phyloP scores from a whole-genome alignment of 371 early-diverging fungal species.

The Actinomortierella wolfii region DNA sequence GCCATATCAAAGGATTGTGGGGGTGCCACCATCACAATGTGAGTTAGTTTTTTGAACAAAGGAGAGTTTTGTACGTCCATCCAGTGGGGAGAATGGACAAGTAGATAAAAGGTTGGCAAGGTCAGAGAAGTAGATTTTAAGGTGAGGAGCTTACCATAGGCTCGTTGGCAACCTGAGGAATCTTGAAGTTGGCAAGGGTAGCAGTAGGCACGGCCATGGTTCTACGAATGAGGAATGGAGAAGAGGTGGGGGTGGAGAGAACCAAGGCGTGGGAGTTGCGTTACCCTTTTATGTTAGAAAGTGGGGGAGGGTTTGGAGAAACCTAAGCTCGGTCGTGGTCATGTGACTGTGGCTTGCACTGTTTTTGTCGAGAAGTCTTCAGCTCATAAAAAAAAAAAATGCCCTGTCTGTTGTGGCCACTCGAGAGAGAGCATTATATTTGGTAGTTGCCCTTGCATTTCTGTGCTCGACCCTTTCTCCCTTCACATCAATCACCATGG shows the following conservation, averaged over 20 bases:
- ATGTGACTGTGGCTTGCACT: too few relatives aligned
- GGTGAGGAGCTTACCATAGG: conserved; percentile 69
- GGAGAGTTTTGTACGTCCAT: conserved; percentile 2
- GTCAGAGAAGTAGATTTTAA: not conserved
- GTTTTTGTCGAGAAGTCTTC: too few relatives aligned
- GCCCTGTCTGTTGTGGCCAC: too few relatives aligned
- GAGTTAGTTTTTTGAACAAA: not conserved
- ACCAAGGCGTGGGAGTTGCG: too few relatives aligned
- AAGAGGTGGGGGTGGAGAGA: not conserved
- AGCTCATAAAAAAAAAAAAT: too few relatives aligned
- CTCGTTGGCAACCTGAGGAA: conserved; percentile 89
- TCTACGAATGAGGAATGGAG: not conserved
- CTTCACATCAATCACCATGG: too few relatives aligned
- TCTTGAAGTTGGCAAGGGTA: conserved; percentile 71
- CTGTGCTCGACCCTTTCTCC: too few relatives aligned
- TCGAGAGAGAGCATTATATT: too few relatives aligned
- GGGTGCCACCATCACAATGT: conserved; percentile 6
- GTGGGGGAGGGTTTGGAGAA: too few relatives aligned
- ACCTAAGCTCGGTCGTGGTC: too few relatives aligned
- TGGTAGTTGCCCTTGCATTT: too few relatives aligned
- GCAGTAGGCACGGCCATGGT: conserved; percentile 53
- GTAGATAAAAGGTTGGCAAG: not conserved
- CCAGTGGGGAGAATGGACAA: conserved; percentile 2
- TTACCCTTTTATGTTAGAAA: too few relatives aligned
- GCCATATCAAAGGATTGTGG: not conserved